Evolutionary conservation across 345 rosid species (phyloP).

Genomic region (Pistacia vera): DNA sequence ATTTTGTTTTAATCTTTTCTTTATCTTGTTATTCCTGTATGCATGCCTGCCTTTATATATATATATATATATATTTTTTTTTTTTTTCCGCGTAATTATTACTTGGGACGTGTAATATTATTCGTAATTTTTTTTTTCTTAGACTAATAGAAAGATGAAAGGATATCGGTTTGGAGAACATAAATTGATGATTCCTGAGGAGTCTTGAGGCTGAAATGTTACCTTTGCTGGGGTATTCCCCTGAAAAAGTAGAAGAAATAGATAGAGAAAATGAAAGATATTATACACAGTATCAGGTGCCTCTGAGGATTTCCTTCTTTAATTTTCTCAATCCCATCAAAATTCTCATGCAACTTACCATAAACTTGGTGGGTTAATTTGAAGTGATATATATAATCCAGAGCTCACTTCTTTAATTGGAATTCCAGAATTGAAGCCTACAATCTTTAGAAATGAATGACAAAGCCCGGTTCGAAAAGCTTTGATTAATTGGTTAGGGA

Average conservation of each 20-base stretch:
- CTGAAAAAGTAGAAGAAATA: conserved; percentile 21
- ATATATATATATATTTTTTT: neutral
- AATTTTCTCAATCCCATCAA: conserved; percentile 29
- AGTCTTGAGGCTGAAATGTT: neutral
- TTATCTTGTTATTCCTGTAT: neutral
- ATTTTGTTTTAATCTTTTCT: neutral
- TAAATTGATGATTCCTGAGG: neutral
- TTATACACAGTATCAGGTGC: conserved; percentile 30
- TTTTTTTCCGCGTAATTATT: neutral
- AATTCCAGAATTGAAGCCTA: no score
- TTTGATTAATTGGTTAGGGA: no score
- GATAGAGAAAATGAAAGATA: conserved; percentile 17
- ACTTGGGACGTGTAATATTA: no score
- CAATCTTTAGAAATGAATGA: no score
- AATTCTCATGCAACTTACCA: conserved; percentile 2
- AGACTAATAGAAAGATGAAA: neutral
- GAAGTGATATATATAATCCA: no score
- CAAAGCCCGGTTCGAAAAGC: no score
- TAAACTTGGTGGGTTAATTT: no score
- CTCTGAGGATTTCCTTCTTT: conserved; percentile 16
- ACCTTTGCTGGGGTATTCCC: conserved; percentile 4
- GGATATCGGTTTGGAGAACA: neutral
- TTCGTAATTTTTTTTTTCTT: neutral
- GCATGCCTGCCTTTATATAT: no score
- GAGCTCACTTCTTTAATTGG: no score